These are phyloP conservation scores for Pichia membranifaciens DNA, from an alignment of 805 yeast genomes.

Conservation along the genomic window DNA sequence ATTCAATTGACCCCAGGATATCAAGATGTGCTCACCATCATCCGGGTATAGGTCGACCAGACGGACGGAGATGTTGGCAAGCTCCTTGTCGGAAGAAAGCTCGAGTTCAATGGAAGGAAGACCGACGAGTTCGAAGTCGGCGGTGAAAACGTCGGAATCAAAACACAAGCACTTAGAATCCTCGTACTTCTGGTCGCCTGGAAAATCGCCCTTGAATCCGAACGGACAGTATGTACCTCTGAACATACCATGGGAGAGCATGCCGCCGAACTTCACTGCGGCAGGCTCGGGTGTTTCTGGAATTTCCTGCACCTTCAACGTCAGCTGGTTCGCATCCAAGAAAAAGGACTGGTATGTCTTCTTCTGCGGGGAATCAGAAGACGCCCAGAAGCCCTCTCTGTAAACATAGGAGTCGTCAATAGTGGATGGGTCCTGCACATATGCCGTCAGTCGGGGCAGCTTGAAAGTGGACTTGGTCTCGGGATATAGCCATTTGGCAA, in stretches of 20 bases:
- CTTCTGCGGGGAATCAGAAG: constrained; percentile 18
- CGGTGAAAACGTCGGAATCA: constrained; percentile 27
- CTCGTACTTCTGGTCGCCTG: constrained; percentile 39
- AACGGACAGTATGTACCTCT: constrained; percentile 44
- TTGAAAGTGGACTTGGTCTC: constrained; percentile 21
- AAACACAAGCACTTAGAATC: constrained; percentile 36
- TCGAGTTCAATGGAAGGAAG: constrained; percentile 31
- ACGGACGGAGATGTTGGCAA: constrained; percentile 37
- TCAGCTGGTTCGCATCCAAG: constrained; percentile 11
- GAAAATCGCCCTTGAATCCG: constrained; percentile 42
- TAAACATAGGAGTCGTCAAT: constrained; percentile 33
- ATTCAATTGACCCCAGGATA: constrained; percentile 44
- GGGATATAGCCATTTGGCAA: constrained; percentile 33
- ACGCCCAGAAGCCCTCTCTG: constrained; percentile 38
- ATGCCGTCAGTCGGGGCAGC: constrained; percentile 35
- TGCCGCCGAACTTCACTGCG: constrained; percentile 26
- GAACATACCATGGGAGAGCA: constrained; percentile 37
- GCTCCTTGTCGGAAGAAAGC: constrained; percentile 32
- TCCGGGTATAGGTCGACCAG: constrained; percentile 37
- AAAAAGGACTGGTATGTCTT: constrained; percentile 17
- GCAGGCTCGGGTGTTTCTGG: constrained; percentile 8
- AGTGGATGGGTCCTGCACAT: constrained; percentile 38
- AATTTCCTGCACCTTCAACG: constrained; percentile 6
- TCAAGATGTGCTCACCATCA: constrained; percentile 32
- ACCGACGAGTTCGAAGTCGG: constrained; percentile 31